A percentile compares a stretch with the other conserved stretches of the same genome.
Conservation (phyloP, 2,329 filamentous ascomycete species). For the Talaromyces islandicus region DNA sequence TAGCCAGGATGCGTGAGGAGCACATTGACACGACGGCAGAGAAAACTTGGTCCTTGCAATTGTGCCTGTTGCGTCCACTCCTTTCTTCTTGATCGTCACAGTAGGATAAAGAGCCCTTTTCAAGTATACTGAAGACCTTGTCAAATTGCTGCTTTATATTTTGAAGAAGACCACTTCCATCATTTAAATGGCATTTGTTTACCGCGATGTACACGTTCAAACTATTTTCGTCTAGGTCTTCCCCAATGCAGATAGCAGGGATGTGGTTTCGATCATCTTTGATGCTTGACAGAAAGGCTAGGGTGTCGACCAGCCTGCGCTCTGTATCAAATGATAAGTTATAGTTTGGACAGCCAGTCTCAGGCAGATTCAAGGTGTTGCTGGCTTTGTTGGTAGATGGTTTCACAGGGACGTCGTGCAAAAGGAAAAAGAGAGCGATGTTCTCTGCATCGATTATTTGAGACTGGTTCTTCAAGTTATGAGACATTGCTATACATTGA, state of each 20-base stretch:
- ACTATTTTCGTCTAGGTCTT: constrained; percentile 11
- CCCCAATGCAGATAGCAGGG: constrained; percentile 29
- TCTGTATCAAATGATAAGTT: constrained; percentile 28
- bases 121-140: background rate
- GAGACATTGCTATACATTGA: background rate
- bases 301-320: constrained; percentile 19
- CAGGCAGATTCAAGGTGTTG: background rate
- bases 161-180: constrained; percentile 17
- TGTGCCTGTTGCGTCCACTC: background rate
- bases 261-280: constrained; percentile 25
- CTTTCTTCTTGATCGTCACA: background rate
- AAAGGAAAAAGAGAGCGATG: constrained; percentile 10
- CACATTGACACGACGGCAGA: constrained; percentile 27
- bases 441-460: constrained; percentile 6
- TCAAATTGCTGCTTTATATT: background rate
- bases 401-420: constrained; percentile 2
- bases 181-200: constrained; percentile 18
- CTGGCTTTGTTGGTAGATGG: background rate
- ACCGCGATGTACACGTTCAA: constrained; percentile 27
- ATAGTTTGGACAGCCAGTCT: constrained; percentile 9
- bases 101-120: background rate
- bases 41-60: constrained; percentile 15
- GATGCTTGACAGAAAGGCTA: constrained; percentile 30
- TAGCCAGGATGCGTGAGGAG: constrained; percentile 21
- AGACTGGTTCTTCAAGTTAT: background rate